These are phyloP conservation scores for Ascochyta koolunga DNA, from an alignment of 2,329 filamentous ascomycete genomes.

Conservation along the genomic window DNA sequence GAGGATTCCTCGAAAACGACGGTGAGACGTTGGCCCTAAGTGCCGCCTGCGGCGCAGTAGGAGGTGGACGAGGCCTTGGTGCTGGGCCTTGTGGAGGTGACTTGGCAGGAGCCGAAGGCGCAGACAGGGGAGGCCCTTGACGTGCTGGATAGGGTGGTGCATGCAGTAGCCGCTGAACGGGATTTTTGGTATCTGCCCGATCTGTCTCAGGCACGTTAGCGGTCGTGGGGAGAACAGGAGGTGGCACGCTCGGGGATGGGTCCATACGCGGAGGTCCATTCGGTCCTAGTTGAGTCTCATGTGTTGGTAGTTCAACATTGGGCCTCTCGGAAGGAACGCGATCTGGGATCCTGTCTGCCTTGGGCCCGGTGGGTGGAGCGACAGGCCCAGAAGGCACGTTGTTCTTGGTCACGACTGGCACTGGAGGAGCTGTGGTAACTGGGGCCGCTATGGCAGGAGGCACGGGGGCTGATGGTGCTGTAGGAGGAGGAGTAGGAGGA, in stretches of 20 bases:
- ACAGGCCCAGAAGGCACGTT: constrained; percentile 17
- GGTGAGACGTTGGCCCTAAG: constrained; percentile 41
- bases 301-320: constrained; percentile 23
- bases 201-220: constrained; percentile 16
- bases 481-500: constrained; percentile 35
- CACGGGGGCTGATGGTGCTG: constrained; percentile 25
- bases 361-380: constrained; percentile 50
- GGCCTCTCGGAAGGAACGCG: constrained; percentile 36
- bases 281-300: constrained; percentile 26
- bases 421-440: constrained; percentile 29
- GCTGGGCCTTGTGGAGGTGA: constrained; percentile 41
- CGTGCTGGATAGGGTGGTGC: constrained; percentile 16
- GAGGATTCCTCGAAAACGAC: constrained; percentile 38
- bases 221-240: constrained; percentile 17
- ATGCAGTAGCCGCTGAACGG: background rate
- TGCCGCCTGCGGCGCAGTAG: constrained; percentile 43
- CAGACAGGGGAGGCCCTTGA: constrained; percentile 16
- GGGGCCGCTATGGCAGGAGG: constrained; percentile 28
- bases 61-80: constrained; percentile 36
- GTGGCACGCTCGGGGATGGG: constrained; percentile 23
- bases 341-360: constrained; percentile 44
- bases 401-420: constrained; percentile 30
- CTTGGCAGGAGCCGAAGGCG: constrained; percentile 20
- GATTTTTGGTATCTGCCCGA: constrained; percentile 22
- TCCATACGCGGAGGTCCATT: constrained; percentile 33